Base-by-base conservation (phyloP, 2,329 filamentous ascomycete species). In the Ophiostoma sp. region DNA sequence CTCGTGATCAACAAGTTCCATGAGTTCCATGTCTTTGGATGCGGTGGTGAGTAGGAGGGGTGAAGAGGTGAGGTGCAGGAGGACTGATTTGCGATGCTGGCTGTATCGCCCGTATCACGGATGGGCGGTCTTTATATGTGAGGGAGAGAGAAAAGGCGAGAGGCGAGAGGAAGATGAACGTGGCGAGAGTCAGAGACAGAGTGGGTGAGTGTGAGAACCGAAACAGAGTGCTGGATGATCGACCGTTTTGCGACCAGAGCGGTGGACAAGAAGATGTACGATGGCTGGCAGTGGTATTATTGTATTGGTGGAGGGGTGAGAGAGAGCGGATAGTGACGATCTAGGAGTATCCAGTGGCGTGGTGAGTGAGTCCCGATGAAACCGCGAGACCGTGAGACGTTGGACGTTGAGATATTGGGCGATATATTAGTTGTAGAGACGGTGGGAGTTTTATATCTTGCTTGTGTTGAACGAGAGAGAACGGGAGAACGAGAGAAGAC, bases 1-100 rank as follows among this genome's bases (percentile, higher is more conserved):
- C 80, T 88, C 86, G 76, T 87, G 85, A 71, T 88, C 85, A 71
- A 88, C 85, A 72, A 88, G 79, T 77, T 88, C 86, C 78, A 87
- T 82, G 73, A 88, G 82, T 78, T 88, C 86, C 86, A 88, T 87
- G 70, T 76, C 75, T 76, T 70, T 72, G 71, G 70, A 64, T 49
- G 55, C 41, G 41, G 16, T 52, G 65, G 60, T 38, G 47, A 49
- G 27, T 27, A 27, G 27, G n/a, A 40, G 66, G 41, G 64, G 36
- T 16, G 36, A 41, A 12, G 12, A 55, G n/a, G 27, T 36, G 49
- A 55, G 49, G 6, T 27, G 27, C 27, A 55, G 12, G 49, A 12
- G 11, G 55, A 0, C 27, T 27, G 27, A 27, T 27, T 27, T 27
- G 27, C 27, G 27, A 4, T 40, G 36, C 27, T 16, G 58, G 18